Base-by-base conservation (phyloP, 306 rosid genomes). In the Adenanthera pavonina region DNA sequence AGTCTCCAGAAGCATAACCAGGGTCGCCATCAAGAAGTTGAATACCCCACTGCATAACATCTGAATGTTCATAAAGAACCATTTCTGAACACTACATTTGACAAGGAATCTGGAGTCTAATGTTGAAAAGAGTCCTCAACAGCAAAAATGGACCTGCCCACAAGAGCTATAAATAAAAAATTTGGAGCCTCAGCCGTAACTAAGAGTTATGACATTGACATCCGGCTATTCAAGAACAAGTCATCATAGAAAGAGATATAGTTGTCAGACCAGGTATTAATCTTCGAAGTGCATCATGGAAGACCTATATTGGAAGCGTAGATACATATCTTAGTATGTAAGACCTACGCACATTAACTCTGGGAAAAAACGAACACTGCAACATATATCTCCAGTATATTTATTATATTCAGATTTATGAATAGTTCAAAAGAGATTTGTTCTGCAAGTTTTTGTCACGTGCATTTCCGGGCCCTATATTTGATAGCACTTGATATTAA, bases 11-110 rank as follows among this genome's bases (percentile, higher is more conserved):
- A 83, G 72, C 79, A 75, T 81, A 79, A 79, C 48, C 30, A 52
- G 91, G 89, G 68, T 92, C 92, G 12, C 83, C 79, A 49, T 83
- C 89, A 69, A 92, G 61, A 71, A 94, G 83, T 73, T 84, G 85
- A 78, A 85, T 78, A 80, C 92, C 93, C 94, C 97, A 94, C 71
- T 86, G 90, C 44, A 85, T 61, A 78, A 89, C 83, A 75, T 88
- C 97, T 25, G 97, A 83, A 34, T 90, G 84, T 76, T 91, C 97
- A 81, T 87, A 59, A 35, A 87, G 70, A 76, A 69, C 89, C 94
- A 90, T 94, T 86, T 84, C 84, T 60, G 64, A 67, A 48, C 60
- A 73, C 72, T 70, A 61, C 48, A 79, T 30, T 41, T 41, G 46
- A 83, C 51, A 52, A 67, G 5, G 41, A 81, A 67, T 84, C 47